Conservation (phyloP, 345 rosid genomes). For the Citrus australasica region DNA sequence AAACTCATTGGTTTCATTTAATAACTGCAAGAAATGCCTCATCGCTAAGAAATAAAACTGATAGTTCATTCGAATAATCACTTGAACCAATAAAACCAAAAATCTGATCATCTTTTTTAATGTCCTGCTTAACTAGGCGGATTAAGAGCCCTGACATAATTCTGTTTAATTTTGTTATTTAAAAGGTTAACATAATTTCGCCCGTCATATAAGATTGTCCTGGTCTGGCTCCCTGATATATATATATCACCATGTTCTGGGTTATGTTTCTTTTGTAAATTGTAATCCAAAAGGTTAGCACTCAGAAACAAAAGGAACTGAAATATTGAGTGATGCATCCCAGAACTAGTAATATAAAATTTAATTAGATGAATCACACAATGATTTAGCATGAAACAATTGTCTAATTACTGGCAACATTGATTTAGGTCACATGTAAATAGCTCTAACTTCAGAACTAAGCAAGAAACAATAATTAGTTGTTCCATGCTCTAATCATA, state of each 20-base stretch:
- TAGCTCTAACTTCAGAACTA: background rate
- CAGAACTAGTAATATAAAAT: background rate
- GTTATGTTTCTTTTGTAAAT: background rate
- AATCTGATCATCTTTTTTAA: background rate
- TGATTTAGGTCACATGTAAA: background rate
- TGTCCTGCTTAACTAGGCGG: background rate
- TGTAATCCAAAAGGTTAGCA: constrained; percentile 3
- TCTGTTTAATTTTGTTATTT: background rate
- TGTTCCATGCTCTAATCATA: constrained; percentile 6
- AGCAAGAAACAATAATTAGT: constrained; percentile 12
- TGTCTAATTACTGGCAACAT: background rate
- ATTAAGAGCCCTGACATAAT: background rate
- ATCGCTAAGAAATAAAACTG: background rate
- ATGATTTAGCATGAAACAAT: background rate
- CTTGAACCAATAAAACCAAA: background rate
- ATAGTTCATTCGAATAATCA: no score
- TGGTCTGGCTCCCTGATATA: background rate
- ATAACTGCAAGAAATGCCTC: background rate
- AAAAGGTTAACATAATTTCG: background rate
- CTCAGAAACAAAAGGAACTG: background rate
- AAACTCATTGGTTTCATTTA: background rate
- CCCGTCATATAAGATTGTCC: background rate
- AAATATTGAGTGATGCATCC: background rate
- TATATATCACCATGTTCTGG: background rate
- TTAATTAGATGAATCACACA: background rate